A percentile compares a stretch with the other conserved stretches of the same genome.
phyloP scores from a whole-genome alignment of 129 eudicot genomes.

The Flaveria linearis region DNA sequence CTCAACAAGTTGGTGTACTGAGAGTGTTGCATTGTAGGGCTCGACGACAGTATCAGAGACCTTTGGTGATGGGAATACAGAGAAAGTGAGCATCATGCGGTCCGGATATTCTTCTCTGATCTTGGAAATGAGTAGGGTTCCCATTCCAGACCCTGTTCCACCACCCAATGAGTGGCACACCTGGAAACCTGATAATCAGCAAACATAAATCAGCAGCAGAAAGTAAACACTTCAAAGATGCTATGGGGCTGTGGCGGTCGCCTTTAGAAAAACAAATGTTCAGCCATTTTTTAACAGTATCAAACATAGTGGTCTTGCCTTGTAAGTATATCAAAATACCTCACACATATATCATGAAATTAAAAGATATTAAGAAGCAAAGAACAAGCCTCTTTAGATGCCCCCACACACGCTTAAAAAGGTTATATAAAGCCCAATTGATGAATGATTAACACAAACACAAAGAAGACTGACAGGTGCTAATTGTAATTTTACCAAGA shows the following conservation, averaged over 20 bases:
- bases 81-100: constrained; percentile 79
- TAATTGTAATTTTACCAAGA: not conserved
- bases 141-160: constrained; percentile 80
- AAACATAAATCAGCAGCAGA: no score
- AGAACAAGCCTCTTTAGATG: not conserved
- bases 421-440: not conserved
- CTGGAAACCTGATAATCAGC: constrained; percentile 39
- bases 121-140: constrained; percentile 71
- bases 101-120: constrained; percentile 72
- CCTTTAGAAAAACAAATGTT: no score
- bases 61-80: constrained; percentile 67
- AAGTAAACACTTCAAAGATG: no score
- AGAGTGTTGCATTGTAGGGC: constrained; percentile 79
- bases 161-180: constrained; percentile 79
- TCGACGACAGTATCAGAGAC: constrained; percentile 83
- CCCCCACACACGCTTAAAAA: not conserved
- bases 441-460: not conserved
- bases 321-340: not conserved
- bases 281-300: no score
- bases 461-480: not conserved
- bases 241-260: no score
- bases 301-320: no score
- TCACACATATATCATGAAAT: not conserved
- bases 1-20: constrained; percentile 79
- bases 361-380: not conserved